Evolutionary conservation across 108 stramenopile species (phyloP), one percentile per base, ranked within the genome.

Genomic region (Stephanodiscus minutulus): DNA sequence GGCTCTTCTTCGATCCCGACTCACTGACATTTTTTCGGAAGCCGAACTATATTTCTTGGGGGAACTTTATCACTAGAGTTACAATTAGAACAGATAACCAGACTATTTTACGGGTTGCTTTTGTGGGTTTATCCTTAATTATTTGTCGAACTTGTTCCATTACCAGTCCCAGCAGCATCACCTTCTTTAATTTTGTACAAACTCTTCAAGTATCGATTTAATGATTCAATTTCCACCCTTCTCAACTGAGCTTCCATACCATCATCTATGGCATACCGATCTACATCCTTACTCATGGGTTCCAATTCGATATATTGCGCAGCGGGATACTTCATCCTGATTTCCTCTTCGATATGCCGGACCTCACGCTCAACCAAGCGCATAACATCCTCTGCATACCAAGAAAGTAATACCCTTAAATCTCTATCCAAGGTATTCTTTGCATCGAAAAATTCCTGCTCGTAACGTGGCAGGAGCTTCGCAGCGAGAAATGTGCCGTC

Each of bases 361-460:
- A 99, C 91, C 83, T 98, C 98, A 37, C 91, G 66, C 85, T 99
- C 98, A 0, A 96, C 94, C 5, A 88, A 77, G 21, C 98, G 82
- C 77, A 98, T 97, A 18, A 99, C 97, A 79, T 99, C 98, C 75
- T 99, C 98, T 1, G 98, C 97, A 73, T 99, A 99, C 87, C 90
- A 93, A 59, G 92, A 87, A 17, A 98, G 85, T 56, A 98, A 63
- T 0, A 96, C 89, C 36, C 88, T 74, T 21, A 97, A 76, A 76
- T 98, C 96, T 68, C 89, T 63, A 54, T 89, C 88, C 64, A 91
- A 65, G 11, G 88, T 72, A 56, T 89, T 79, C 20, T 77, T 73
- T 11, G 84, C 87, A 68, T 83, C 67, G 13, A 81, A 59, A 53
- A 86, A 87, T 50, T 86, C 86, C 53, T 84, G 79, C 61, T 90